These are phyloP conservation scores for Dactylellina leptospora DNA, from an alignment of 2,329 filamentous ascomycete species.

Conservation along the genomic window DNA sequence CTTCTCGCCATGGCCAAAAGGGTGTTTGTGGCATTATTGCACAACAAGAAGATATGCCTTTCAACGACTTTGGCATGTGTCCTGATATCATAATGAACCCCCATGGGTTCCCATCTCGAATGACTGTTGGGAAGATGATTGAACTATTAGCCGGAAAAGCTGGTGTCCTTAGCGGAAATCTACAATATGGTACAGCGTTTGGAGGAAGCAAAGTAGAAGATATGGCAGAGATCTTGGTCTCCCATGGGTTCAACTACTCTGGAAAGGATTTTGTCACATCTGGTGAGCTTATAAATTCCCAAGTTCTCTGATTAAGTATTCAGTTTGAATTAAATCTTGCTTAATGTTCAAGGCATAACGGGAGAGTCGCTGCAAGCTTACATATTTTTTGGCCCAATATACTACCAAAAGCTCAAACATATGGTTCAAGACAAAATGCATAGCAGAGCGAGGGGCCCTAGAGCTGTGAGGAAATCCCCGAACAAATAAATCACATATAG, in stretches of 20 bases:
- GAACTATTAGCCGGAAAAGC: constrained; percentile 95
- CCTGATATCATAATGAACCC: constrained; percentile 99
- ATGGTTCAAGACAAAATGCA: constrained; percentile 99
- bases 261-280: constrained; percentile 97
- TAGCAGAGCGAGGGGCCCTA: constrained; percentile 85
- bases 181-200: constrained; percentile 90
- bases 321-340: background rate
- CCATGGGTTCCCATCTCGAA: constrained; percentile 98
- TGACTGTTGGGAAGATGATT: constrained; percentile 98
- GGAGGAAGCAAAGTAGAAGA: constrained; percentile 84
- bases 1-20: constrained; percentile 96
- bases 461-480: constrained; percentile 64
- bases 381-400: constrained; percentile 98
- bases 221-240: constrained; percentile 84
- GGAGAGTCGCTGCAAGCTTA: constrained; percentile 93
- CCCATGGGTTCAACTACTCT: constrained; percentile 92
- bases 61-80: constrained; percentile 87
- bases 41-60: constrained; percentile 95
- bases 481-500: constrained; percentile 11
- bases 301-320: background rate
- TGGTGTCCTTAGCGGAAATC: constrained; percentile 81
- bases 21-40: constrained; percentile 97
- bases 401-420: constrained; percentile 99
- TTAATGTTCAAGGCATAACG: constrained; percentile 79
- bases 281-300: constrained; percentile 59